Base-by-base conservation (phyloP, 2,329 filamentous ascomycete genomes). In the Macrophomina phaseolina region DNA sequence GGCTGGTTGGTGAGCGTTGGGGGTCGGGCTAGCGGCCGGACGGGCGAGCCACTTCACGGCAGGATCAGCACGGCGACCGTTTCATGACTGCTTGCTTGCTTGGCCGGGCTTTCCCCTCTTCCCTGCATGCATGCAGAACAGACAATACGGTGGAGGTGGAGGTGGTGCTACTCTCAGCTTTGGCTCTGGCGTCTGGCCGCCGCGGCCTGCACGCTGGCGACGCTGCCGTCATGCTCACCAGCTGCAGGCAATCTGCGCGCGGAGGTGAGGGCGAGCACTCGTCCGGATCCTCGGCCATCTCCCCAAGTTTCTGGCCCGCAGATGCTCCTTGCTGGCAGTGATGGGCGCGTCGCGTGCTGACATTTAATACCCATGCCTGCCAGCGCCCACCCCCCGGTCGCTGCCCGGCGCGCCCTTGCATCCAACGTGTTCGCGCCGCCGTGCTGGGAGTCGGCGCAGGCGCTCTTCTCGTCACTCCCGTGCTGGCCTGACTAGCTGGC, bases 381-480 rank as follows among this genome's bases (percentile, higher is more conserved):
- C 30, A 14, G 32, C 16, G 9, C n/a, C 30, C 8, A 36, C 16
- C 56, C 56, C 56, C 56, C 16, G 34, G 56, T 60, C 56, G 46
- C 56, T 38, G 56, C 56, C 56, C 18, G 53, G 32, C 58, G 58
- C 32, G 40, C 58, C 58, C 58, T 62, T 62, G 58, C 58, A 30
- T 32, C 9, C 28, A 34, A 32, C 49, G 49, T 52, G 30, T 51
- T 51, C 18, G 48, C 48, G 30, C 49, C 49, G 45, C 45, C 11
- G 36, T 38, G 36, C 36, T 18, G 23, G 40, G 16, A 32, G 23
- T 30, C 56, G 56, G 56, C 40, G 56, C 40, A 61, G 56, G 8
- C 40, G 38, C 58, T 62, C 58, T 49, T 16, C 34, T 62, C 11
- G 58, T 62, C 58, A 32, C 28, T 38, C 16, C 58, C 58, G 58